These are phyloP conservation scores for Colletotrichum tabaci DNA, from an alignment of 2,329 filamentous ascomycete species.

Conservation along the genomic window DNA sequence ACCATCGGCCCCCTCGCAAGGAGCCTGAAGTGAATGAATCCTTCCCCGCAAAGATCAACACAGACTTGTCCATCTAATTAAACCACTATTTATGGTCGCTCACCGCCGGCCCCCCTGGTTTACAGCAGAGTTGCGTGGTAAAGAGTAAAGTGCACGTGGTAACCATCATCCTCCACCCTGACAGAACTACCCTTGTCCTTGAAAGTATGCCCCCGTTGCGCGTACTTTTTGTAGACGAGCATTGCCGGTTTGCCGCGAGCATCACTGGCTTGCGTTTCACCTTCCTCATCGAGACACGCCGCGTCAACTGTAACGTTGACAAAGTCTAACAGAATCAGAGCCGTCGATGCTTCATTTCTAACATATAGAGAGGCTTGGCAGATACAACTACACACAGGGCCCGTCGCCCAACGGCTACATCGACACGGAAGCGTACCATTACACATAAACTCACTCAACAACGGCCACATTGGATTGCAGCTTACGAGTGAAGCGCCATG, in stretches of 20 bases:
- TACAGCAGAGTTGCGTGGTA: no score
- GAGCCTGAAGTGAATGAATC: no score
- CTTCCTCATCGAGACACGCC: constrained; percentile 15
- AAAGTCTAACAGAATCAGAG: not conserved
- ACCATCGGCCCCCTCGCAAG: no score
- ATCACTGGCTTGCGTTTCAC: constrained; percentile 4
- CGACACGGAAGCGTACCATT: not conserved
- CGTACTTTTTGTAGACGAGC: not conserved
- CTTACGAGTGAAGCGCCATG: not conserved
- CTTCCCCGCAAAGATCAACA: no score
- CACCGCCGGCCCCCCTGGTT: no score
- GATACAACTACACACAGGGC: not conserved
- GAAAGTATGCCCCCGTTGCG: not conserved
- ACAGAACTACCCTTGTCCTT: not conserved
- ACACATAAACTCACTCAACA: not conserved
- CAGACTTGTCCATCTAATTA: no score
- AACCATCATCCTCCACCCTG: not conserved
- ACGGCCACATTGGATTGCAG: not conserved
- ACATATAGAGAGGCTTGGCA: not conserved
- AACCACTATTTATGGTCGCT: no score
- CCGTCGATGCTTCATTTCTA: not conserved
- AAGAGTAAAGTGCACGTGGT: no score
- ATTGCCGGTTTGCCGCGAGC: not conserved
- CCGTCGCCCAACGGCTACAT: not conserved
- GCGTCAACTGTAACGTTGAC: constrained; percentile 11